Base-by-base conservation (phyloP, 257 asterid species). In the Petunia secreta region DNA sequence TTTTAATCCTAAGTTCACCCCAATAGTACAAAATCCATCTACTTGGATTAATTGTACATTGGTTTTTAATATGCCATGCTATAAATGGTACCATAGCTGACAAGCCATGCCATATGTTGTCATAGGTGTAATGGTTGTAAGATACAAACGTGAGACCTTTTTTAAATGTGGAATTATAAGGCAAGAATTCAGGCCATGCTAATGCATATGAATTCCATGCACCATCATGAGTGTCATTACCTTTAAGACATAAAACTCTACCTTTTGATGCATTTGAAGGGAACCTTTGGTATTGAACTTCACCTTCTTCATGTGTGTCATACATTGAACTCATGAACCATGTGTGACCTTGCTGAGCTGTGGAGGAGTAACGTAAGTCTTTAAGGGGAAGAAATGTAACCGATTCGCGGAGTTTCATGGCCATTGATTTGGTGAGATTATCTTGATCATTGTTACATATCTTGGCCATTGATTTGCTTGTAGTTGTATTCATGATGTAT, bases 311-410 rank as follows among this genome's bases (percentile, higher is more conserved):
- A 1, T 88, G 89, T 39, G 82, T 82, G 75, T 89, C 96, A 4
- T 85, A 68, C 75, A 88, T 15, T 64, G 96, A 90, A 81, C 97
- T 92, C 97, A 92, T 92, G 93, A 92, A 92, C 97, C 97, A 91
- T 0, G 97, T 92, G 91, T 92, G 93, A 8, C 94, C 97, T 69
- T 82, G 77, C 79, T 81, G 88, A 63, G 97, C 84, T 2, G 77
- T 52, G 8, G 53, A n/a, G 5, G 94, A 54, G 64, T 82, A 92
- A 3, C 95, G 88, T 11, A 89, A 65, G 83, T 93, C 97, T 79
- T 93, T 93, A 34, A 91, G 77, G 1, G 97, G 97, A 48, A 93
- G 94, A 67, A 93, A 93, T 6, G 93, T 88, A 69, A 92, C 89
- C 0, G 93, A 11, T 1, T 82, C 87, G 1, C 87, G 65, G 14